Base-by-base conservation (phyloP, 169 alveolate genomes). In the Plasmodium blacklocki region DNA sequence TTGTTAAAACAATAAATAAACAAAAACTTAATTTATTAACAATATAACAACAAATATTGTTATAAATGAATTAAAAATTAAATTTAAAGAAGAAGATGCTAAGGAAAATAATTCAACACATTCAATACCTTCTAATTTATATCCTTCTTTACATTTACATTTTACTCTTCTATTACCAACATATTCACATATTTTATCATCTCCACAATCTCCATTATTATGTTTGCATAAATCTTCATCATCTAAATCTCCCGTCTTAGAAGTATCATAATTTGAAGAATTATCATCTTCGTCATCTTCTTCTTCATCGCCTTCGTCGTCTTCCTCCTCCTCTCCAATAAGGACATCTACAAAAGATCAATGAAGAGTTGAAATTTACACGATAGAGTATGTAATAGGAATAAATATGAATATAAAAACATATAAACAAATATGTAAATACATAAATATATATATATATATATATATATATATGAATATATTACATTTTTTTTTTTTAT, bases 201-300 rank as follows among this genome's bases (percentile, higher is more conserved):
- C 52, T 18, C 91, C 85, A 83, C 91, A 83, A 12, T 73, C 85
- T 2, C 91, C 91, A 83, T 83, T 83, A 14, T 83, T 70, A 1
- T 52, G 58, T 32, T 2, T 21, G n/a, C 91, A 83, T 15, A 50
- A 9, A 15, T 63, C 39, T 64, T 9, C 62, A 54, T 52, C 62
- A 18, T 75, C 88, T 32, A 7, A 32, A 32, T 32, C 8, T 32
- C 5, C 45, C 8, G 3, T 32, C 3, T 32, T 32, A 32, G 3
- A 4, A 32, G 45, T 32, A 32, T 32, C 45, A 29, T 29, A 2
- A 29, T 5, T 29, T 29, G 43, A 29, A 29, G 43, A 29, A 15
- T 62, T 68, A 32, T 45, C 66, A 62, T 43, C 63, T 11, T 56
- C 88, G 19, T 11, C 75, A 21, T 58, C 52, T 11, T 73, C 63